phyloP scores from a whole-genome alignment of 1,139 yeast genomes.

The Magnusiomyces tetraspermus region DNA sequence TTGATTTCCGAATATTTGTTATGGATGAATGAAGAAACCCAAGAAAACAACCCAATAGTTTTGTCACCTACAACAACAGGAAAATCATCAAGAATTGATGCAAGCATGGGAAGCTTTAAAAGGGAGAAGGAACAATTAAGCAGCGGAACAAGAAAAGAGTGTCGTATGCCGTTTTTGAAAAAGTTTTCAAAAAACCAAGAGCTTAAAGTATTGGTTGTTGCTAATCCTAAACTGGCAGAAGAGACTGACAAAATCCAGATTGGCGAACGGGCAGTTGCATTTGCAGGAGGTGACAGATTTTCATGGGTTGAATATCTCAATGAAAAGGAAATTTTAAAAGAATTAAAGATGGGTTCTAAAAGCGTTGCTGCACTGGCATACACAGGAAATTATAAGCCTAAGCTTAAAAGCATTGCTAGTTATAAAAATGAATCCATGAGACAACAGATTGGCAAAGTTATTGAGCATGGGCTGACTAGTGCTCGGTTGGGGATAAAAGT shows the following conservation, averaged over 20 bases:
- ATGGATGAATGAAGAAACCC: neutral
- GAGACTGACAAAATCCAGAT: neutral
- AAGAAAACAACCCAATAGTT: too few relatives aligned
- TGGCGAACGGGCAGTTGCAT: neutral
- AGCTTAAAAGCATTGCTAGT: neutral
- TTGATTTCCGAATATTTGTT: neutral
- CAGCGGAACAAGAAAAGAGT: too few relatives aligned
- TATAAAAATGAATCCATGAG: neutral
- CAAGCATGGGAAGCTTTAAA: neutral
- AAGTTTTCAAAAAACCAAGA: neutral
- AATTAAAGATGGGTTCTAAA: neutral
- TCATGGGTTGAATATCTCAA: conserved; percentile 3
- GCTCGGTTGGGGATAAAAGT: neutral
- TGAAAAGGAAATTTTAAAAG: neutral
- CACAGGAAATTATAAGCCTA: neutral
- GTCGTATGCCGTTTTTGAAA: too few relatives aligned
- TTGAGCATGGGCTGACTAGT: neutral
- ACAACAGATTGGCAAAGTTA: neutral
- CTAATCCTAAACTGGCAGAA: neutral
- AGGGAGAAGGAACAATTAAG: neutral
- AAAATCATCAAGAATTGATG: neutral
- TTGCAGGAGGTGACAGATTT: neutral
- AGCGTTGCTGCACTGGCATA: too few relatives aligned
- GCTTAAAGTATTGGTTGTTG: neutral
- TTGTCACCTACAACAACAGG: too few relatives aligned